Percentiles rank a stretch among this genome's conserved stretches.
phyloP scores from a whole-genome alignment of 352 stramenopile species.

The Phytophthora melonis region DNA sequence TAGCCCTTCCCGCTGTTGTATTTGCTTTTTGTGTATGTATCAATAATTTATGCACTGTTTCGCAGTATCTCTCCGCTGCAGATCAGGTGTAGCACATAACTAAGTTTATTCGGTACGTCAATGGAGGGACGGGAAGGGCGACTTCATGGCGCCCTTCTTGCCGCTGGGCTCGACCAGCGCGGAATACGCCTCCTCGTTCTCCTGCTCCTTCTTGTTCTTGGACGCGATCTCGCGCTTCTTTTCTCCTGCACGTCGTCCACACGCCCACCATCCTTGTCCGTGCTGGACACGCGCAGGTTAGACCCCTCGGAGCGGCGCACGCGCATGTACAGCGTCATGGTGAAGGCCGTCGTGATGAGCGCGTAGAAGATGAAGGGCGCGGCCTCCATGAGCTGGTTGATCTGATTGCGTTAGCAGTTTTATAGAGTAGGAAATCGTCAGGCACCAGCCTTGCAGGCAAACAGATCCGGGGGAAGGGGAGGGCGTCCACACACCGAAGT shows the following conservation, averaged over 20 bases:
- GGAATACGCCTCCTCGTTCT: conserved; percentile 30
- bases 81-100: no score
- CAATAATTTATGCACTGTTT: no score
- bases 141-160: conserved; percentile 68
- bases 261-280: conserved; percentile 54
- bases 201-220: conserved; percentile 33
- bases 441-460: no score
- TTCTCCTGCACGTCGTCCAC: conserved; percentile 69
- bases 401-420: no score
- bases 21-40: no score
- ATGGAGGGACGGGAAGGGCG: conserved; percentile 83
- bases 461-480: no score
- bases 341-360: conserved; percentile 82
- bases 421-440: no score
- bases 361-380: conserved; percentile 88
- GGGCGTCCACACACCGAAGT: no score
- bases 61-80: no score
- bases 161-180: conserved; percentile 39
- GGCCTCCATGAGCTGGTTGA: conserved; percentile 84
- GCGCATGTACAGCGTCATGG: conserved; percentile 86
- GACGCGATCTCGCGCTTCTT: conserved; percentile 56
- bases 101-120: no score
- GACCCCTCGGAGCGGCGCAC: conserved; percentile 82
- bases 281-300: conserved; percentile 71
- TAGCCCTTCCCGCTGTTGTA: no score